Base-by-base conservation (phyloP, 192 early-diverging fungal genomes). In the Backusella westeae region DNA sequence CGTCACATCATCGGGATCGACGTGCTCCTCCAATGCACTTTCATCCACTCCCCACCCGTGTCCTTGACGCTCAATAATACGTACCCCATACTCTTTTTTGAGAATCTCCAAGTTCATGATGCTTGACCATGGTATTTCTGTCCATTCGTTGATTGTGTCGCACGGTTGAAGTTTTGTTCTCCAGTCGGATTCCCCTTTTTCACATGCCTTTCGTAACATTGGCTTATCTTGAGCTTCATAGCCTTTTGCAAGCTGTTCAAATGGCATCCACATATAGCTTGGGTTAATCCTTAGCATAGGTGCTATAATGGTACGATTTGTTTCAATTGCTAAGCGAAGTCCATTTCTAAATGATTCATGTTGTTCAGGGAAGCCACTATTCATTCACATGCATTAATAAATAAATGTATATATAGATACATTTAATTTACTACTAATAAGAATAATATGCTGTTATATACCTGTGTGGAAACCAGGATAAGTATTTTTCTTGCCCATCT, bases 321-420 rank as follows among this genome's bases (percentile, higher is more conserved):
- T 78, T 42, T 78, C 77, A 23, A 67, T 26, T 23, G 71, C 77
- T 69, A 78, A 15, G 9, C 77, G 53, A 15, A 78, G 52, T 38
- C 56, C 77, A 69, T 78, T 78, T 78, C 72, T 35, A 68, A 78
- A 73, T 15, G 77, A 41, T 66, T 73, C 49, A n/a, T 72, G 71
- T 63, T 78, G 77, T 42, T 78, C 77, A 39, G 72, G 34, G 17
- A 78, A 72, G 36, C 44, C 71, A 34, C 77, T 78, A 53, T 26
- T 42, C 17, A 26, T 36, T 19, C 34, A 23, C 56, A 29, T 63
- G 23, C 23, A 71, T n/a, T 14, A 7, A 17, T 56, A 21, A 10
- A 56, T 56, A 63, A 32, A 32, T 2, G 12, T 59, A 56, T 6
- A 59, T 59, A 59, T 59, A 59, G 7, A 59, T 59, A 63, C 23